phyloP scores from a whole-genome alignment of 441 rosid genomes.

The Pelargonium exstipulatum region DNA sequence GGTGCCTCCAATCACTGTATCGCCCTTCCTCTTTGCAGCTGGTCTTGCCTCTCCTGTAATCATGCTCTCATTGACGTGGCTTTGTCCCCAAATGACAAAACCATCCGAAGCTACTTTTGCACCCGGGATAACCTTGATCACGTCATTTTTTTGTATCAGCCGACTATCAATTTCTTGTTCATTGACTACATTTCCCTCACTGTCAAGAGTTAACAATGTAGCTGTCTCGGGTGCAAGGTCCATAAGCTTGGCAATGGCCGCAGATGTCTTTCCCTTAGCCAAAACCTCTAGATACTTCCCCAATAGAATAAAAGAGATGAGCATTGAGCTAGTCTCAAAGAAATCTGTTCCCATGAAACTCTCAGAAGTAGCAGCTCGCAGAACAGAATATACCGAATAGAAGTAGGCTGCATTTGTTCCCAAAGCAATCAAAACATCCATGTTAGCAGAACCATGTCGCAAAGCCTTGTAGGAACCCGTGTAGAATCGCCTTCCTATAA shows the following conservation, averaged over 20 bases:
- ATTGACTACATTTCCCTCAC: constrained; percentile 49
- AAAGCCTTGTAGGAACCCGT: constrained; percentile 70
- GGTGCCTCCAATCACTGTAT: constrained; percentile 83
- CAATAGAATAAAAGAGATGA: constrained; percentile 78
- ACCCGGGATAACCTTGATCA: constrained; percentile 78
- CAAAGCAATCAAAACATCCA: constrained; percentile 84
- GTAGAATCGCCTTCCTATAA: constrained; percentile 74
- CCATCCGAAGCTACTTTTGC: constrained; percentile 94
- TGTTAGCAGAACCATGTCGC: constrained; percentile 73
- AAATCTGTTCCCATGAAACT: constrained; percentile 64
- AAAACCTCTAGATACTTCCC: constrained; percentile 86
- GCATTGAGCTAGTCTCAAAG: constrained; percentile 95
- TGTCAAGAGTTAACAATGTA: constrained; percentile 48
- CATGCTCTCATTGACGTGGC: constrained; percentile 96
- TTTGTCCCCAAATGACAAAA: constrained; percentile 77
- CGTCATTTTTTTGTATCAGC: constrained; percentile 73
- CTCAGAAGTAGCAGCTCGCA: constrained; percentile 67
- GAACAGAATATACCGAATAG: constrained; percentile 64
- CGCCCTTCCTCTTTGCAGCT: constrained; percentile 77
- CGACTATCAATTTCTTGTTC: constrained; percentile 84
- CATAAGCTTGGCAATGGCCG: constrained; percentile 91
- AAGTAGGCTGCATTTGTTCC: constrained; percentile 97
- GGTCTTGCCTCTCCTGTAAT: constrained; percentile 91
- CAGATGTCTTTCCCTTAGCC: constrained; percentile 88
- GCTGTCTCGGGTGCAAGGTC: constrained; percentile 76